A percentile compares a stretch with the other conserved stretches of the same genome.
These are phyloP conservation scores for Colletotrichum sp. DNA, from an alignment of 2,329 filamentous ascomycete genomes.

Conservation along the genomic window DNA sequence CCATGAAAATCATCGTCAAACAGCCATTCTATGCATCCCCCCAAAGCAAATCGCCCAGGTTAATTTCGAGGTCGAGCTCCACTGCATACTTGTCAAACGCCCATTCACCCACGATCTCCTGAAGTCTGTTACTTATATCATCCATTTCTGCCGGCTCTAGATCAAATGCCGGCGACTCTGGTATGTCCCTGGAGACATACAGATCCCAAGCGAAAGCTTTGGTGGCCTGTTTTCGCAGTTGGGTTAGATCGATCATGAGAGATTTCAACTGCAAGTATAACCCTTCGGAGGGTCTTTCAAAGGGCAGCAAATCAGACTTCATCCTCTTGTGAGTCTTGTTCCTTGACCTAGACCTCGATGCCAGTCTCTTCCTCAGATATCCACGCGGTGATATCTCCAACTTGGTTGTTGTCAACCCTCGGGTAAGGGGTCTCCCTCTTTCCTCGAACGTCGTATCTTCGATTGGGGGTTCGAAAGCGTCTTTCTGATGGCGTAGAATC, in stretches of 20 bases:
- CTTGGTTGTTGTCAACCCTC: not conserved
- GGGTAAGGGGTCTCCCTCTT: not conserved
- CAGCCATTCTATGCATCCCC: not conserved
- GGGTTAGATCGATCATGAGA: not conserved
- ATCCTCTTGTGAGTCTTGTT: slow-evolving; percentile 5
- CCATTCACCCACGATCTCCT: slow-evolving; percentile 7
- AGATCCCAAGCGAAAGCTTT: not conserved
- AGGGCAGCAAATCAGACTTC: slow-evolving; percentile 2
- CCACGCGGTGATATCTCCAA: not conserved
- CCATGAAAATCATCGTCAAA: not conserved
- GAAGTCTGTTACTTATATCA: not conserved
- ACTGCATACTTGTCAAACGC: not conserved
- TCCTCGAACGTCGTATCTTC: not conserved
- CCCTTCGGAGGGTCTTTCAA: not conserved
- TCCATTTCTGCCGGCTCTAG: not conserved
- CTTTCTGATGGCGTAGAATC: not conserved
- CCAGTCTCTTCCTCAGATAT: not conserved
- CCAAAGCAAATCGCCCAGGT: slow-evolving; percentile 11
- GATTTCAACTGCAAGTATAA: not conserved
- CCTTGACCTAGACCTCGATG: not conserved
- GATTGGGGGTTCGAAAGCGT: not conserved
- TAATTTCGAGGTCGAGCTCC: slow-evolving; percentile 7
- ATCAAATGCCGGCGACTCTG: not conserved
- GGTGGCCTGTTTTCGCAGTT: not conserved
- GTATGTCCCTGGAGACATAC: not conserved